Evolutionary conservation across 495 filamentous ascomycete species (phyloP), one percentile per base, ranked within the genome.

Genomic region (Lophium mytilinum): DNA sequence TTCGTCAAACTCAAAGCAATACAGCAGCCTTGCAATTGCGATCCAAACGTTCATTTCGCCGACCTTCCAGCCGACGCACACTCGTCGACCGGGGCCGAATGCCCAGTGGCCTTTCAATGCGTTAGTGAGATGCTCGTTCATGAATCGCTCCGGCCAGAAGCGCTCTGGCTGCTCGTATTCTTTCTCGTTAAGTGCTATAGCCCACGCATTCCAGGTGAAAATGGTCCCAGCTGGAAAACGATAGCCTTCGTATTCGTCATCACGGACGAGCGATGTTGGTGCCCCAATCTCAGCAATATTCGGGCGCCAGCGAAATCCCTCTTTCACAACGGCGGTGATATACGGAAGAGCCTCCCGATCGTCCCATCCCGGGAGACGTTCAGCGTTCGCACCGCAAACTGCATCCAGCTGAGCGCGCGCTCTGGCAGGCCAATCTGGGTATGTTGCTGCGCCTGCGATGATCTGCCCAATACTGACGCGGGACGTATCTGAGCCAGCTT

Each of bases 11-110:
- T 59, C 41, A 49, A 59, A 59, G 30, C 56, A 59, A 34, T 53
- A 53, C 21, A 59, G 15, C 49, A 59, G 35, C n/a, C 56, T 35
- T 30, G 50, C 56, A 14, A 35, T 35, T 15, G 56, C 56, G 41
- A 59, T 53, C 50, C 56, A 59, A 7, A 59, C 56, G 21, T 59
- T 59, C 9, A 41, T 47, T 34, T 59, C 56, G 10, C 56, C 56
- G 1, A 59, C 56, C 19, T 59, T 49, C 41, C 50, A 59, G 18
- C 56, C 56, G 11, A 47, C 50, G 35, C 56, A 57, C 18, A 57
- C 55, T 17, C 55, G 37, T 24, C 19, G 17, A 33, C 56, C 56
- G 6, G 56, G 41, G 11, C 56, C 56, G 41, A 59, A 59, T 24
- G 39, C 33, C 56, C 56, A 59, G 36, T 59, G 56, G n/a, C 56